Conservation (phyloP, 2,329 filamentous ascomycete species). For the Colletotrichum tropicale region DNA sequence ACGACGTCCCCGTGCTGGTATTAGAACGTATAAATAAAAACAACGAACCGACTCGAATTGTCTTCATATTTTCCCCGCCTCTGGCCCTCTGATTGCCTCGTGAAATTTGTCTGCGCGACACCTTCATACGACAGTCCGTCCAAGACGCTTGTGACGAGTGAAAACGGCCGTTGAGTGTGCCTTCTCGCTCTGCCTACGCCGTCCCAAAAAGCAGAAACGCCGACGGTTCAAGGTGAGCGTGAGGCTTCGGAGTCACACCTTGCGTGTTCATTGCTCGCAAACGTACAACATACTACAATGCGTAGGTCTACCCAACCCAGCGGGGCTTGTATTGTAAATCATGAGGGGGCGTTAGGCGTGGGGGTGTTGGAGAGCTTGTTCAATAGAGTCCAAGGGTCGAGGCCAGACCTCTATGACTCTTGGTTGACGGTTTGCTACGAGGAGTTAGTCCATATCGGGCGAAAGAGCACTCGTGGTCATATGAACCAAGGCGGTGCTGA, state of each 20-base stretch:
- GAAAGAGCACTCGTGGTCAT: background rate
- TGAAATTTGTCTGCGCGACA: background rate
- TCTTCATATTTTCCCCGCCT: background rate
- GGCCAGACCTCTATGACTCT: constrained; percentile 13
- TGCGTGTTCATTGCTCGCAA: background rate
- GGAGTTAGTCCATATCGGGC: background rate
- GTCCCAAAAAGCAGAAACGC: background rate
- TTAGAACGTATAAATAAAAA: constrained; percentile 18
- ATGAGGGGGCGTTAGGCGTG: constrained; percentile 14
- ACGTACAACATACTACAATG: constrained; percentile 12
- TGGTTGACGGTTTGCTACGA: constrained; percentile 30
- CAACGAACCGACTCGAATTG: background rate
- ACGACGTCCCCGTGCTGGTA: constrained; percentile 21
- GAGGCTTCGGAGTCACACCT: background rate
- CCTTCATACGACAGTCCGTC: background rate
- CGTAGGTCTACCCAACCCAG: constrained; percentile 12
- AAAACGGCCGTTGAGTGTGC: background rate
- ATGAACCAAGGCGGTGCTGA: background rate
- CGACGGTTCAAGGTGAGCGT: background rate
- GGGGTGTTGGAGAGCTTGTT: background rate
- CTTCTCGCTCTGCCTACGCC: background rate
- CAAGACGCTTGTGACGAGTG: background rate
- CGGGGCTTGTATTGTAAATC: constrained; percentile 11
- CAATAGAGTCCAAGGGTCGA: background rate
- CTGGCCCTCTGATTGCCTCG: background rate